A percentile compares a stretch with the other conserved stretches of the same genome.
These are phyloP conservation scores for Spiraea crenata DNA, from an alignment of 331 rosid species.

Conservation along the genomic window DNA sequence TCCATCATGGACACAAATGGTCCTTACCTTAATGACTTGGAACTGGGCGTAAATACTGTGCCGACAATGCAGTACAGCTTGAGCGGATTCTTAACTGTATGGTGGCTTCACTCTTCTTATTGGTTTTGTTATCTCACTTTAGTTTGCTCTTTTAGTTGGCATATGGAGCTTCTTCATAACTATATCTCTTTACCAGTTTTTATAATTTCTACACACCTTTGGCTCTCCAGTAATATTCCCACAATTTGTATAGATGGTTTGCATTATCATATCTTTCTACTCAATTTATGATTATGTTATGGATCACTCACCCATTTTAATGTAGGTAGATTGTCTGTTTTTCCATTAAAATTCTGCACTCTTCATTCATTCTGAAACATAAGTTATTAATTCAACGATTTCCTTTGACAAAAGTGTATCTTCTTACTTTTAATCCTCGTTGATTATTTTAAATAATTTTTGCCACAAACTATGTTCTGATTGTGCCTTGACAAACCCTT, in stretches of 20 bases:
- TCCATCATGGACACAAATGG: slow-evolving; percentile 96
- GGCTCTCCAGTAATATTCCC: background rate
- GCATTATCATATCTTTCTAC: background rate
- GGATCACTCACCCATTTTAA: background rate
- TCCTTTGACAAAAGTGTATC: background rate
- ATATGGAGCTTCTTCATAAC: slow-evolving; percentile 8
- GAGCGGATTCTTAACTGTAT: slow-evolving; percentile 92
- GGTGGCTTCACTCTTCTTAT: slow-evolving; percentile 32
- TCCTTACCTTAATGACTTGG: slow-evolving; percentile 86
- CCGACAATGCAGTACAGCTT: slow-evolving; percentile 94
- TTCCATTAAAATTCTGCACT: background rate
- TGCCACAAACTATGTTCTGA: background rate
- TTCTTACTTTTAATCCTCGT: background rate
- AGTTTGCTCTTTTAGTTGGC: slow-evolving; percentile 1
- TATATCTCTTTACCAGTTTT: background rate
- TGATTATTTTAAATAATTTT: background rate
- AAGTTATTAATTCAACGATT: background rate
- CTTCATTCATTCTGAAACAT: background rate
- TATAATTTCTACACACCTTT: background rate
- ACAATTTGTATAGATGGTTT: background rate
- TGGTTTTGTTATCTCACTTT: slow-evolving; percentile 9
- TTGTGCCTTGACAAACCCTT: background rate
- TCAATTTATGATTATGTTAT: background rate
- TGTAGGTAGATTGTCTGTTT: too few species aligned
- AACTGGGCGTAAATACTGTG: slow-evolving; percentile 62